Conservation (phyloP, 345 rosid genomes). For the Corymbia maculata region DNA sequence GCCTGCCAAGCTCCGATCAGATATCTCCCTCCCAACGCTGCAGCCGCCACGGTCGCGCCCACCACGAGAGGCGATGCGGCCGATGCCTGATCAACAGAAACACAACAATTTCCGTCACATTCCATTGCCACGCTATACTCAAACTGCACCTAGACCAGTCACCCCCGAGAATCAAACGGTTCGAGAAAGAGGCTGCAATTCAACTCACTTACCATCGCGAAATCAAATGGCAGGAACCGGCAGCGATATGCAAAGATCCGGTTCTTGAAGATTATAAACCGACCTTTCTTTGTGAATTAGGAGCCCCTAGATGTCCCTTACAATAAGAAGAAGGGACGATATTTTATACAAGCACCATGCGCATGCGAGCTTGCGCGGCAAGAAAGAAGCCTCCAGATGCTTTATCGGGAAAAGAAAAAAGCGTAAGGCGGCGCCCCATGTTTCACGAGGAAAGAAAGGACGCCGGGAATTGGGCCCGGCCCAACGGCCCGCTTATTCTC, state of each 20-base stretch:
- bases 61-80: conserved; percentile 3
- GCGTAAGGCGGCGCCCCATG: background rate
- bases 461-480: background rate
- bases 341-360: background rate
- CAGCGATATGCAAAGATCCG: background rate
- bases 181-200: background rate
- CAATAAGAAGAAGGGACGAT: background rate
- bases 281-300: background rate
- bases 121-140: background rate
- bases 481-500: background rate
- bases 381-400: background rate
- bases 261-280: background rate
- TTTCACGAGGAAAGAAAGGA: background rate
- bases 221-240: background rate
- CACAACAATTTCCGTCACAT: background rate
- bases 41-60: conserved; percentile 16
- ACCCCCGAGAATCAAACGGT: background rate
- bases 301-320: too few relatives aligned
- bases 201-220: background rate
- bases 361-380: background rate
- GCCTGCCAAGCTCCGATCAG: conserved; percentile 25
- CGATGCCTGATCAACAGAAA: background rate
- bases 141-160: background rate
- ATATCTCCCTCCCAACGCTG: conserved; percentile 20
- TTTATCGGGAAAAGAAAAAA: background rate